Percentiles rank a stretch among this genome's conserved stretches.
Evolutionary conservation across 2,329 filamentous ascomycete genomes (phyloP).

Genomic region (Fusarium sp.): DNA sequence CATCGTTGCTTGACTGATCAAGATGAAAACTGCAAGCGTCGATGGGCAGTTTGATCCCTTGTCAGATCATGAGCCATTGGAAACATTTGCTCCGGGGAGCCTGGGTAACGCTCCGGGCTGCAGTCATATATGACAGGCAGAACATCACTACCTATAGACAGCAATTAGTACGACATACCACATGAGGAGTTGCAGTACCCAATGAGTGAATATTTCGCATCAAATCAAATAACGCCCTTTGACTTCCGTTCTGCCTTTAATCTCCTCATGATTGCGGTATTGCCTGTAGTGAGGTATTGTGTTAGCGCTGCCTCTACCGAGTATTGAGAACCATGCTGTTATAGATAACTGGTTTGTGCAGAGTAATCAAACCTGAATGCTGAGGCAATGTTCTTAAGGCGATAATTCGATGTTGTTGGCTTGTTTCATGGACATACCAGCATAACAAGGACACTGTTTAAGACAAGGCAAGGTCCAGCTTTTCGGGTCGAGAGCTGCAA

Average conservation of each 20-base stretch:
- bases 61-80: slow-evolving; percentile 32
- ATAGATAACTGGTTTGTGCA: neutral
- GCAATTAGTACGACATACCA: neutral
- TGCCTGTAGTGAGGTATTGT: neutral
- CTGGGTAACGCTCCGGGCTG: slow-evolving; percentile 21
- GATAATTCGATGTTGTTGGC: neutral
- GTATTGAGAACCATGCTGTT: neutral
- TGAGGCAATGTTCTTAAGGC: neutral
- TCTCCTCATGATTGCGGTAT: slow-evolving; percentile 1
- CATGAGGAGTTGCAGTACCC: slow-evolving; percentile 6
- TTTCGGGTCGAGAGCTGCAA: no score
- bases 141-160: slow-evolving; percentile 24
- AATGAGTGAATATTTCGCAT: neutral
- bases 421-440: neutral
- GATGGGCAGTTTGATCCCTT: slow-evolving; percentile 1
- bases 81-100: slow-evolving; percentile 19
- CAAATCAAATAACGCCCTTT: slow-evolving; percentile 7
- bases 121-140: slow-evolving; percentile 39
- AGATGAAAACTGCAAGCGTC: neutral
- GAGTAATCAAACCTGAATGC: neutral
- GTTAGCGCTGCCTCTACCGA: neutral
- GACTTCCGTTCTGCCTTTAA: neutral
- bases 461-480: no score
- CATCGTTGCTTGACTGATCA: slow-evolving; percentile 2
- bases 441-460: neutral